phyloP scores from a whole-genome alignment of 1,284 basidiomycete species.

The Trichosporon coremiiforme region DNA sequence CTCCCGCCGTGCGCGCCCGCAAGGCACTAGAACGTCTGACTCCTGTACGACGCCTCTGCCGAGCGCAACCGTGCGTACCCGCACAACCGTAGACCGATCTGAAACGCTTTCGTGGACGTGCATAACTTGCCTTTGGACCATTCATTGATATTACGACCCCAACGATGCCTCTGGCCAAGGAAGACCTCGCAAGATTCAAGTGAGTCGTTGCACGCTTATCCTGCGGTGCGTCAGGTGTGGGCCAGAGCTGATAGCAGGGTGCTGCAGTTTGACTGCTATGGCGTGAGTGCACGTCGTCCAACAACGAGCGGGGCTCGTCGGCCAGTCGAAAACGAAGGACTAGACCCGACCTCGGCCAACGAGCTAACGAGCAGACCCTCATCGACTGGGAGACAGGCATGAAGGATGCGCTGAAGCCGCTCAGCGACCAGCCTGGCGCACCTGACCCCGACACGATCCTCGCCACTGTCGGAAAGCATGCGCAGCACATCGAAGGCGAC shows the following conservation, averaged over 20 bases:
- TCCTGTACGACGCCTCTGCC: background rate
- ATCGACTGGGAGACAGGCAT: conserved; percentile 44
- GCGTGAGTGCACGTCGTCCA: conserved; percentile 26
- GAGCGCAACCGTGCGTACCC: background rate
- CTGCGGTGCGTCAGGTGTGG: background rate
- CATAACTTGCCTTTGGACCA: background rate
- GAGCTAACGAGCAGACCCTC: conserved; percentile 22
- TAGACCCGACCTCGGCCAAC: too few species aligned
- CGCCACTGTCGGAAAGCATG: conserved; percentile 30
- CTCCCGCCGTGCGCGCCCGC: too few species aligned
- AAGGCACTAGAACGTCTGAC: too few species aligned
- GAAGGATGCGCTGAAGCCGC: conserved; percentile 32
- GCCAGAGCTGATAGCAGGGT: conserved; percentile 28
- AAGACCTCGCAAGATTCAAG: background rate
- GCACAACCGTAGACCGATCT: too few species aligned
- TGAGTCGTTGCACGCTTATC: background rate
- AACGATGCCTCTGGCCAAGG: background rate
- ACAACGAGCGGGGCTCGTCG: too few species aligned
- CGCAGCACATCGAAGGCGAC: conserved; percentile 40
- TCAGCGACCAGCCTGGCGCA: conserved; percentile 33
- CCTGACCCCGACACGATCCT: conserved; percentile 33
- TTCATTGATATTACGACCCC: background rate
- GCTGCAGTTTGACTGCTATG: conserved; percentile 42
- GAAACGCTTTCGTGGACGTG: background rate
- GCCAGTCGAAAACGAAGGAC: too few species aligned